A percentile compares a stretch with the other conserved stretches of the same genome.
These are phyloP conservation scores for Coprinopsis cinerea DNA, from an alignment of 768 basidiomycete species.

Conservation along the genomic window DNA sequence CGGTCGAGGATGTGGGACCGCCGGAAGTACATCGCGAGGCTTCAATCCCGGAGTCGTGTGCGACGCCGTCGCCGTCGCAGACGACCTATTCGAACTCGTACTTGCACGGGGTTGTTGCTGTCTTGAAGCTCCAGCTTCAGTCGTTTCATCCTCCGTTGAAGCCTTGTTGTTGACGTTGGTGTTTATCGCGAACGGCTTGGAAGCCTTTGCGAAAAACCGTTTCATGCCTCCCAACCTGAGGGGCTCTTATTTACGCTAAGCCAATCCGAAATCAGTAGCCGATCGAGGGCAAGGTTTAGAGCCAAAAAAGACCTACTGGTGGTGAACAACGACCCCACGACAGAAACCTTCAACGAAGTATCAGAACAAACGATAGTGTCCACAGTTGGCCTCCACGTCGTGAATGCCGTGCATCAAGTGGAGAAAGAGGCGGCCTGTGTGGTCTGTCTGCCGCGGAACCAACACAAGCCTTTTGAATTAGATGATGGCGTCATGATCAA, in stretches of 20 bases:
- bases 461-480: background rate
- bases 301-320: background rate
- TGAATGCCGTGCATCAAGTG: too few species aligned
- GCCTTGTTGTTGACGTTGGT: constrained; percentile 1
- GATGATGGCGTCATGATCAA: background rate
- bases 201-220: constrained; percentile 32
- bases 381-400: too few species aligned
- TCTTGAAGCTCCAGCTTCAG: constrained; percentile 1
- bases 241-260: too few species aligned
- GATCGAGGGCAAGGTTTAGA: background rate
- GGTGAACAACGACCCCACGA: background rate
- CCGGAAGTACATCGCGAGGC: constrained; percentile 58
- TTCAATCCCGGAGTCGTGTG: constrained; percentile 35
- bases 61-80: constrained; percentile 13
- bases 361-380: too few species aligned
- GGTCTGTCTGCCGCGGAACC: too few species aligned
- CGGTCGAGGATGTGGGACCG: constrained; percentile 71
- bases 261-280: too few species aligned
- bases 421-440: too few species aligned
- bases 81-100: constrained; percentile 5
- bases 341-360: too few species aligned
- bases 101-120: too few species aligned
- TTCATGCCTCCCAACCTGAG: constrained; percentile 40
- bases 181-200: constrained; percentile 28
- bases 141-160: background rate